Evolutionary conservation across 495 filamentous ascomycete species (phyloP).

Genomic region (Lichina pygmaea): DNA sequence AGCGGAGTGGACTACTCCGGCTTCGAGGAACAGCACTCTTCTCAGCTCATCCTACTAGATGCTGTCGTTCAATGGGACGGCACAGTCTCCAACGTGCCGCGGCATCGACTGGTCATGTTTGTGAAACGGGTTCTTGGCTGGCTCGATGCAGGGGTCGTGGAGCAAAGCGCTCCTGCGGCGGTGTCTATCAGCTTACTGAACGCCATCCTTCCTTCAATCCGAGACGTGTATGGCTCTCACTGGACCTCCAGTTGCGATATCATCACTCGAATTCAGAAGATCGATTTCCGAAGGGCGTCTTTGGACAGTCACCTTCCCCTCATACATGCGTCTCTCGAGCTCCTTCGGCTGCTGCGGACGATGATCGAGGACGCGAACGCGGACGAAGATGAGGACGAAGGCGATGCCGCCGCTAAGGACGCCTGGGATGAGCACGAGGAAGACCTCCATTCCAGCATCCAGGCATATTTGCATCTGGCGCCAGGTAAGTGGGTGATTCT

Average conservation of each 20-base stretch:
- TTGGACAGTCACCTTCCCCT: slow-evolving; percentile 25
- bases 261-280: slow-evolving; percentile 13
- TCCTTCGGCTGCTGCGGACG: slow-evolving; percentile 18
- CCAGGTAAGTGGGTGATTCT: background rate
- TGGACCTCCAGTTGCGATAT: slow-evolving; percentile 44
- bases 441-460: background rate
- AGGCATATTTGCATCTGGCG: background rate
- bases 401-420: too few species aligned
- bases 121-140: slow-evolving; percentile 51
- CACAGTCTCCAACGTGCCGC: slow-evolving; percentile 29
- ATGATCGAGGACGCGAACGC: too few species aligned
- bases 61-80: slow-evolving; percentile 25
- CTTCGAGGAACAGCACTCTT: slow-evolving; percentile 13
- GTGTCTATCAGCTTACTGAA: slow-evolving; percentile 35
- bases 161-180: slow-evolving; percentile 16
- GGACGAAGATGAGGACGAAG: too few species aligned
- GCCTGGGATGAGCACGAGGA: too few species aligned
- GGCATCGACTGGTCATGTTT: slow-evolving; percentile 58
- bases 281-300: background rate
- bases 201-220: slow-evolving; percentile 39
- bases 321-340: slow-evolving; percentile 40
- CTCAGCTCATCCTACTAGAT: slow-evolving; percentile 30
- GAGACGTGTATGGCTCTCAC: slow-evolving; percentile 57
- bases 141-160: slow-evolving; percentile 16
- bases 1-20: slow-evolving; percentile 11